Evolutionary conservation across 768 basidiomycete genomes (phyloP), one percentile per base, ranked within the genome.

Genomic region (Mycena vulgaris): DNA sequence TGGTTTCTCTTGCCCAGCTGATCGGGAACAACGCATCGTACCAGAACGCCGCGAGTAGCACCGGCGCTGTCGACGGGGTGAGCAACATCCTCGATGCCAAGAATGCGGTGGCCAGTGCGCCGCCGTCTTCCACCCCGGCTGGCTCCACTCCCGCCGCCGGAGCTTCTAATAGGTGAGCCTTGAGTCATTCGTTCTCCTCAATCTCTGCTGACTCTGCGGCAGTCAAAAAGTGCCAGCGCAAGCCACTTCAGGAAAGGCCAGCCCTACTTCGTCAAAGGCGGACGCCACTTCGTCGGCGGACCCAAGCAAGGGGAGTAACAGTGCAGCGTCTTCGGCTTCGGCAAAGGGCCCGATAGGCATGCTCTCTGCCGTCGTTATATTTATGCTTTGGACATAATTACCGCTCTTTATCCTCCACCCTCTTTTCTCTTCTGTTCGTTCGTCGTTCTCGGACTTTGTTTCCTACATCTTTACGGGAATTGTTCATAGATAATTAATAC

Each of bases 1-100:
- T 90, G 27, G 81, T 83, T 40, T 91, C 90, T 49, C 82, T 93
- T 57, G 86, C 90, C 19, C 76, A 78, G 48, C 71, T 87, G 63
- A 75, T 85, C 21, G 83, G 78, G 16, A 74, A 78, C 33, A 82
- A 84, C 52, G 76, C 78, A 23, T 67, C 80, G 23, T 90, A 89
- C 68, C 85, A 84, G 75, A 89, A 90, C 73, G 81, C 88, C 3
- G 74, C 76, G 28, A 74, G 79, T 76, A 62, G 31, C 40, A 17
- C 25, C 27, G 28, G 59, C 42, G 19, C 58, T 2, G 64, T 70
- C 40, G 48, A 21, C 17, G 17, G 17, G 5, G 49, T 53, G 9
- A 23, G 16, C 23, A 47, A 64, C n/a, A 47, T 70, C 28, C 23
- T 76, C 89, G 87, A 48, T 33, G 69, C 58, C 35, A 57, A 65